Base-by-base conservation (phyloP, 2,329 filamentous ascomycete genomes). In the Arthrobotrys pseudoclavata region DNA sequence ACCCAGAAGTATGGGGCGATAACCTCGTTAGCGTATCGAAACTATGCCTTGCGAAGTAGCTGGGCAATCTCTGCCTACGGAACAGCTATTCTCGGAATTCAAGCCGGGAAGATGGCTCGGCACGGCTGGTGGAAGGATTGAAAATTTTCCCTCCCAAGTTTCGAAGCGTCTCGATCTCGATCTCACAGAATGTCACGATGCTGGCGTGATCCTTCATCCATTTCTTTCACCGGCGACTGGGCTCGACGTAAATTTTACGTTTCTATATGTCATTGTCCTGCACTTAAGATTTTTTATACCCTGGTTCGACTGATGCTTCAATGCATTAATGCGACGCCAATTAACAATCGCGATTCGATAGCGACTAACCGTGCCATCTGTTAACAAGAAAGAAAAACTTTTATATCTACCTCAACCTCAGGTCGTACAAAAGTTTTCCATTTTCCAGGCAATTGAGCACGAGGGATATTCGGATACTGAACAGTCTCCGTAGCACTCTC, bases 231-330 rank as follows among this genome's bases (percentile, higher is more conserved):
- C 37, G 52, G 15, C 40, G 22, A 66, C 15, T 2, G 48, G 42
- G 31, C 40, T 68, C 67, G 74, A 77, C 61, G 74, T 77, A 77
- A 77, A 53, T 71, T 71, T 77, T 77, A 77, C 74, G 74, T 77
- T 77, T 77, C 55, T 62, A 77, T 71, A 71, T 71, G 74, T 70
- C 55, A 68, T 69, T 55, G 18, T 29, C 45, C 24, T 75, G 62
- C 34, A 63, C n/a, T 31, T 57, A 47, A 60, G 4, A 20, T 6
- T 24, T 60, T 60, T 40, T 60, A 60, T 60, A 60, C 34, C 55
- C 55, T 45, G 42, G 10, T 45, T 45, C 20, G 55, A 42, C 9
- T 26, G n/a, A 24, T 60, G 42, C 34, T 6, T 60, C 55, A 37
- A 50, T 47, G 29, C 13, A 60, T 31, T 34, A 18, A 15, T 20